Conservation (phyloP, 495 filamentous ascomycete genomes). For the Penicillium arizonense region DNA sequence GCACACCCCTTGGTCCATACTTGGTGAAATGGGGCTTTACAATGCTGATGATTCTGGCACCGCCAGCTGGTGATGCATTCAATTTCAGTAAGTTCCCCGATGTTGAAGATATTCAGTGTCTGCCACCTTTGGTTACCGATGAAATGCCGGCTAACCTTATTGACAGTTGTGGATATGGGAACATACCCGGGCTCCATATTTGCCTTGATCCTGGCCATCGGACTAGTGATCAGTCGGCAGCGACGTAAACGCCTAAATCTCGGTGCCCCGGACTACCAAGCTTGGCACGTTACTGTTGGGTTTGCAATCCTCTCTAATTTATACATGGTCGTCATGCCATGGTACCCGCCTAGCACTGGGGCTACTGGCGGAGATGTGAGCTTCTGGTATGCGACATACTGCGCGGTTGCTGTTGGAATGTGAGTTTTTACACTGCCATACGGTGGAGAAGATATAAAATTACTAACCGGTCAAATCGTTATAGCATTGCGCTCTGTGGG, state of each 20-base stretch:
- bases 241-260: slow-evolving; percentile 48
- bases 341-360: slow-evolving; percentile 61
- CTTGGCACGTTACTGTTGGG: slow-evolving; percentile 52
- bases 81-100: slow-evolving; percentile 44
- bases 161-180: slow-evolving; percentile 51
- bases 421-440: slow-evolving; percentile 29
- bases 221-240: slow-evolving; percentile 52
- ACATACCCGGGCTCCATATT: slow-evolving; percentile 55
- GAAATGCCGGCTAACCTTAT: background rate
- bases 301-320: slow-evolving; percentile 55
- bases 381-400: slow-evolving; percentile 68
- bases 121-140: too few relatives aligned
- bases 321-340: slow-evolving; percentile 61
- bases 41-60: slow-evolving; percentile 62
- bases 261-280: slow-evolving; percentile 43
- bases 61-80: slow-evolving; percentile 67
- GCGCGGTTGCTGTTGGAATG: slow-evolving; percentile 54
- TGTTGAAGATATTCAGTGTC: too few relatives aligned
- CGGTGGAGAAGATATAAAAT: background rate
- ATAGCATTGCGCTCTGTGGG: slow-evolving; percentile 46
- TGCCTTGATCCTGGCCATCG: slow-evolving; percentile 50
- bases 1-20: slow-evolving; percentile 60
- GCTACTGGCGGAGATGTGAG: slow-evolving; percentile 57
- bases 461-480: background rate
- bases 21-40: slow-evolving; percentile 58